Percentiles rank a stretch among this genome's conserved stretches.
Conservation (phyloP, 202 grass and related monocot species). For the Brachypodium distachyon region DNA sequence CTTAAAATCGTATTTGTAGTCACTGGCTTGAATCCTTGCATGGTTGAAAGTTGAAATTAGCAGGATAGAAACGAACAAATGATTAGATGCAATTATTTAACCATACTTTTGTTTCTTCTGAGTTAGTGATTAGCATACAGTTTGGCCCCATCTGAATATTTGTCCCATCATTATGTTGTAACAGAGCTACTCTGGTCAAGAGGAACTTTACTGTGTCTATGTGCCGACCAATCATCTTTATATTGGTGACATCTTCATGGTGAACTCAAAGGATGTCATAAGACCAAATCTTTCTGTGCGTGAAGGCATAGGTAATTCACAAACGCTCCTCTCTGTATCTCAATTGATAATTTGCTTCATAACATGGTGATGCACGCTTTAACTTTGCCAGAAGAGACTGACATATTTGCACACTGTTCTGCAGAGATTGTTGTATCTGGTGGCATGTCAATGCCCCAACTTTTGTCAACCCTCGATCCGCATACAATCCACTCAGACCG, state of each 20-base stretch:
- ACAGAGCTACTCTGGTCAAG: constrained; percentile 79
- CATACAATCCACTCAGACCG: constrained; percentile 44
- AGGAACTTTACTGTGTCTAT: constrained; percentile 83
- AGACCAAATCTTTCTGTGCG: constrained; percentile 89
- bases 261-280: constrained; percentile 86
- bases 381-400: neutral
- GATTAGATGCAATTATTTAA: neutral
- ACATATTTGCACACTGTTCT: neutral
- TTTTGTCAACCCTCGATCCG: constrained; percentile 66
- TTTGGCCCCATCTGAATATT: neutral
- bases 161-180: constrained; percentile 6
- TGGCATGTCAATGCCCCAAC: constrained; percentile 94
- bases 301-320: constrained; percentile 73
- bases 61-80: neutral
- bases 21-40: neutral
- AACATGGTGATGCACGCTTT: neutral
- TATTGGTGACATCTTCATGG: constrained; percentile 91
- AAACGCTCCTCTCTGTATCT: neutral
- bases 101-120: neutral
- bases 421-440: constrained; percentile 87
- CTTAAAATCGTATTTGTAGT: neutral
- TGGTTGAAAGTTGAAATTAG: neutral
- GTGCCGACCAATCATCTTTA: constrained; percentile 91
- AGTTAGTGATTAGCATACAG: neutral
- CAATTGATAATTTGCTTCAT: constrained; percentile 7